Evolutionary conservation across 2,329 filamentous ascomycete genomes (phyloP), one percentile per base, ranked within the genome.

Genomic region (Penicillium olsonii): DNA sequence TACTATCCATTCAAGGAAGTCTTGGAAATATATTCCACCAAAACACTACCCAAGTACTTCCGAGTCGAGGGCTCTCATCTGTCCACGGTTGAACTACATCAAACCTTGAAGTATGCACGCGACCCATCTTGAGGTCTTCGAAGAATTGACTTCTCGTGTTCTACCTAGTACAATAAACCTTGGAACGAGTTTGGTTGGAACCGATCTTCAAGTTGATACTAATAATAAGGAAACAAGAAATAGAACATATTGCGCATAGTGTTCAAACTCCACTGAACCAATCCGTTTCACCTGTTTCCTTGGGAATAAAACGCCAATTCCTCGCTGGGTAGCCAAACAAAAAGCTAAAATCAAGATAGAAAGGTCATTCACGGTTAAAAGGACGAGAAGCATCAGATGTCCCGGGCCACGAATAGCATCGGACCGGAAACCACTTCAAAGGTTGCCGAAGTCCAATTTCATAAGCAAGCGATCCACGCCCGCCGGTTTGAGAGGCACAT

Each of bases 391-490:
- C 17, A 39, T 29, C 20, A 9, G 12, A 55, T 33, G 34, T 50
- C 50, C n/a, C 6, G 56, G 31, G 26, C 42, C 55, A 33, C 41
- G 49, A 40, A 44, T 57, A 45, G 52, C 55, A 61, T 52, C 45
- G n/a, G 41, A 41, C 12, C 42, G 44, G 24, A 45, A 38, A 24
- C 27, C 52, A 14, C 47, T 52, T 24, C 58, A 54, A 20, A 61
- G 65, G 53, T 48, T 68, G 61, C 50, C 69, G 52, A 81, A 84
- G 57, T 96, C 91, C 61, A 96, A 75, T 75, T 96, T 96, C 90
- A 96, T 95, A 66, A 96, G 70, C 65, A 96, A 71, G 50, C 88
- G 79, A 73, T 96, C 90, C 38, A 96, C 84, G 1, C 90, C 88
- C 0, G 89, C 89, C 3, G 90, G 82, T 52, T 87, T 84, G 54